Evolutionary conservation across 2,329 filamentous ascomycete species (phyloP).

Genomic region (Penicillium sclerotiorum): DNA sequence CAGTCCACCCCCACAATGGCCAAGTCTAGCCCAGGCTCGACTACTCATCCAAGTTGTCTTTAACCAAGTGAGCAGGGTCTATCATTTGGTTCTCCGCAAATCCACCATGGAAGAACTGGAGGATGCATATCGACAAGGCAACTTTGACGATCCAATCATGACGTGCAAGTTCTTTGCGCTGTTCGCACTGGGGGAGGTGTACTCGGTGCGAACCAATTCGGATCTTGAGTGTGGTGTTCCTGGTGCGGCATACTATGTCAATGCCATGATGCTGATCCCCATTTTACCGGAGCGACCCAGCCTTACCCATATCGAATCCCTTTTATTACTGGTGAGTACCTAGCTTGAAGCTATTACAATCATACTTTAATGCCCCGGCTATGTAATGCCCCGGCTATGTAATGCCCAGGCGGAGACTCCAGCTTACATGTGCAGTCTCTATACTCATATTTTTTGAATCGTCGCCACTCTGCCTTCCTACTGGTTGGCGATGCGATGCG

Average conservation of each 20-base stretch:
- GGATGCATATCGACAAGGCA: slow-evolving; percentile 28
- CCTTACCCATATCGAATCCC: slow-evolving; percentile 44
- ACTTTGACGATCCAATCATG: slow-evolving; percentile 32
- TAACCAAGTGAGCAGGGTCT: slow-evolving; percentile 32
- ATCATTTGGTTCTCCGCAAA: slow-evolving; percentile 35
- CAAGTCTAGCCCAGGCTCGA: slow-evolving; percentile 30
- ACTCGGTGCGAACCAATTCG: slow-evolving; percentile 35
- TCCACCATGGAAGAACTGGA: slow-evolving; percentile 38
- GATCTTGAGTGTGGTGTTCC: slow-evolving; percentile 32
- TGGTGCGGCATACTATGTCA: slow-evolving; percentile 43
- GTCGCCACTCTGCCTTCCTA: slow-evolving; percentile 31
- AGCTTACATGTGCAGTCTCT: slow-evolving; percentile 22
- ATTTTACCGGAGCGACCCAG: slow-evolving; percentile 45
- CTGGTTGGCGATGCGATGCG: slow-evolving; percentile 41
- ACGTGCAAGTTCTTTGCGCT: slow-evolving; percentile 46
- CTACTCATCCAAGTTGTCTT: slow-evolving; percentile 34
- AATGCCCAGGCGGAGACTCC: no score
- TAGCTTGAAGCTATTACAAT: background rate
- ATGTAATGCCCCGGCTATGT: no score
- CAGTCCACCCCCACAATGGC: slow-evolving; percentile 27
- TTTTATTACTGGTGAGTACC: slow-evolving; percentile 37
- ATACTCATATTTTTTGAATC: slow-evolving; percentile 33
- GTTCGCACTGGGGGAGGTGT: slow-evolving; percentile 45
- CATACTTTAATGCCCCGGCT: background rate
- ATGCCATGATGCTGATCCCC: slow-evolving; percentile 39